Evolutionary conservation across 2,329 filamentous ascomycete genomes (phyloP).

Genomic region (Ilyonectria mors-panacis): DNA sequence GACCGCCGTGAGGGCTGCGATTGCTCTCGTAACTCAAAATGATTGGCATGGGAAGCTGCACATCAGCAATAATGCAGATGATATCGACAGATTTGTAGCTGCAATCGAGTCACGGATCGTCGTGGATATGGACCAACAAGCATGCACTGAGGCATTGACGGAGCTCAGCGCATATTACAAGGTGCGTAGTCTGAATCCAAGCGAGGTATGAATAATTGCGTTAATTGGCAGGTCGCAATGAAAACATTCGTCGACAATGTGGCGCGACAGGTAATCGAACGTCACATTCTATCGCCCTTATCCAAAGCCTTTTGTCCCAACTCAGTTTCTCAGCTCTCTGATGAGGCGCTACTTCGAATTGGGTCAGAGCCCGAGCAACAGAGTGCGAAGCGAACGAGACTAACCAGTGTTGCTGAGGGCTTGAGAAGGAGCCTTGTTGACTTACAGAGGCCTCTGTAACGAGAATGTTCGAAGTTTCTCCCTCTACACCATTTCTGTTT

Average conservation of each 20-base stretch:
- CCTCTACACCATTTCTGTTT: conserved; percentile 13
- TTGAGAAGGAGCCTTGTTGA: not conserved
- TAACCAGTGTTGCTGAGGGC: not conserved
- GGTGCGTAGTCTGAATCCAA: no score
- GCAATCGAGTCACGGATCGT: no score
- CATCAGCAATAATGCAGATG: no score
- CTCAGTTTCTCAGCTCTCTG: not conserved
- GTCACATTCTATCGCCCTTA: conserved; percentile 39
- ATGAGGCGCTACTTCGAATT: not conserved
- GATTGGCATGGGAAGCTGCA: no score
- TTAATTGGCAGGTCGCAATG: conserved; percentile 24
- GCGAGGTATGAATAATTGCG: no score
- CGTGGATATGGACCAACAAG: no score
- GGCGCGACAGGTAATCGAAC: conserved; percentile 41
- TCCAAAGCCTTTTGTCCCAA: not conserved
- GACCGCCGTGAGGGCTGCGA: no score
- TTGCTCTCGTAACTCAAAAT: no score
- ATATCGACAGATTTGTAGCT: no score
- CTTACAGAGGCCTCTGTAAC: no score
- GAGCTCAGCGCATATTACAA: no score
- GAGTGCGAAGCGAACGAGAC: not conserved
- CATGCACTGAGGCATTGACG: no score
- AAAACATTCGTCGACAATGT: conserved; percentile 47
- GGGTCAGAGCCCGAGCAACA: not conserved
- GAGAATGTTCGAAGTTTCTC: conserved; percentile 18